Conservation (phyloP, 2,329 filamentous ascomycete genomes). For the Diaporthe nobilis region DNA sequence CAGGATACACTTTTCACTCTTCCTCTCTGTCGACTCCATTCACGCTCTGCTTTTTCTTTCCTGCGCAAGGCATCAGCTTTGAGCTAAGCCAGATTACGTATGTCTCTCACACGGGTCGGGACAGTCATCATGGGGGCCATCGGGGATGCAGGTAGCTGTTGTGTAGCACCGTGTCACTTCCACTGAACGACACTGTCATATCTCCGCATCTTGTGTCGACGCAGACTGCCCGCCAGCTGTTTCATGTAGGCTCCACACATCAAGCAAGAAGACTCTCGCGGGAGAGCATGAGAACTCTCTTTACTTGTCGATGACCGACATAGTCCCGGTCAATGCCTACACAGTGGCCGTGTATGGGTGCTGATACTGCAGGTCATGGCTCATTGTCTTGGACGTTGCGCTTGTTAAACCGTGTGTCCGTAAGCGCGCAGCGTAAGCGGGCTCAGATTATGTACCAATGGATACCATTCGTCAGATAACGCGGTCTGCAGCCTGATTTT, state of each 20-base stretch:
- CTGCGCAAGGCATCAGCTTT: not conserved
- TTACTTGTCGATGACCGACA: not conserved
- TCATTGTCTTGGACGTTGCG: not conserved
- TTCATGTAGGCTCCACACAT: not conserved
- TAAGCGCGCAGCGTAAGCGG: not conserved
- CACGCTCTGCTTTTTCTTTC: not conserved
- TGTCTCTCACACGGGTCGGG: not conserved
- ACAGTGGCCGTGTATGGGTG: not conserved
- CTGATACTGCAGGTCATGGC: not conserved
- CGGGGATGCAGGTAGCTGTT: not conserved
- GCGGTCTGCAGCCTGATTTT: not conserved
- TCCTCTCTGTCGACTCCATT: fast-evolving
- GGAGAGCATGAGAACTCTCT: not conserved
- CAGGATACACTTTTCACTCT: not conserved
- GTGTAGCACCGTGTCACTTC: not conserved
- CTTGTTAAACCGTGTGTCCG: not conserved
- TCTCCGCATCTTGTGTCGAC: not conserved
- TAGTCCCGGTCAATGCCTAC: not conserved
- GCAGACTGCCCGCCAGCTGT: not conserved
- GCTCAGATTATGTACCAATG: not conserved
- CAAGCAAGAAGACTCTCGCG: not conserved
- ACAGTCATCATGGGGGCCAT: not conserved
- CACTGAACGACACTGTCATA: not conserved
- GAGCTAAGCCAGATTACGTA: not conserved
- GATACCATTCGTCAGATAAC: not conserved